Evolutionary conservation across 75 land plant species (phyloP), one percentile per base, ranked within the genome.

Genomic region (Picea sitchensis): DNA sequence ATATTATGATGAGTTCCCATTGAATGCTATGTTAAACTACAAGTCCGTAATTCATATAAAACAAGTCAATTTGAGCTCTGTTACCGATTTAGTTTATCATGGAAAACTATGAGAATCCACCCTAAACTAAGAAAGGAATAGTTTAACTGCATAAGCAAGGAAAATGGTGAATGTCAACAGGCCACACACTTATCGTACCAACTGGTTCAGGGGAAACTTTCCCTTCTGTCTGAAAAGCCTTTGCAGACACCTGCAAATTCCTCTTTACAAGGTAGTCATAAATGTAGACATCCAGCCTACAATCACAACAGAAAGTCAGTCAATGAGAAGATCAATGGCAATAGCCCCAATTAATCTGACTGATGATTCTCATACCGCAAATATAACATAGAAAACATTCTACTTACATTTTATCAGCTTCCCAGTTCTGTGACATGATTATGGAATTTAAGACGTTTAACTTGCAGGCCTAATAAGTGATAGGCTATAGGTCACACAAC

Each of bases 251-350:
- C 59, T 90, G 94, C 59, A 95, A 82, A 76, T 93, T 95, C 76
- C 92, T 90, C 88, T 95, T 95, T 83, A 95, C 69, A 0, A 95
- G 86, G 76, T 95, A 95, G 78, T 95, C 98, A 78, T 95, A 87
- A 20, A 95, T 95, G 71, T 95, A 95, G 2, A 93, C 98, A 91
- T 95, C 98, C 81, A 95, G 77, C 98, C 98, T 95, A 76, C 18
- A 18, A 74, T 23, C 61, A 61, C 18, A 54, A 51, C 61, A 75
- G 51, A 36, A 12, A 18, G 14, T n/a, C 56, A 78, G 21, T 2
- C 51, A 30, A 14, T 15, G 36, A 58, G 59, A 65, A 4, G 14
- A 51, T 20, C 58, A 73, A 17, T 30, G 21, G 21, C 74, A 62
- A 21, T 62, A 20, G 8, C 64, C 1, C 23, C 64, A 18, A 20